Conservation (phyloP, 2,329 filamentous ascomycete genomes). For the Paecilomyces niveus region DNA sequence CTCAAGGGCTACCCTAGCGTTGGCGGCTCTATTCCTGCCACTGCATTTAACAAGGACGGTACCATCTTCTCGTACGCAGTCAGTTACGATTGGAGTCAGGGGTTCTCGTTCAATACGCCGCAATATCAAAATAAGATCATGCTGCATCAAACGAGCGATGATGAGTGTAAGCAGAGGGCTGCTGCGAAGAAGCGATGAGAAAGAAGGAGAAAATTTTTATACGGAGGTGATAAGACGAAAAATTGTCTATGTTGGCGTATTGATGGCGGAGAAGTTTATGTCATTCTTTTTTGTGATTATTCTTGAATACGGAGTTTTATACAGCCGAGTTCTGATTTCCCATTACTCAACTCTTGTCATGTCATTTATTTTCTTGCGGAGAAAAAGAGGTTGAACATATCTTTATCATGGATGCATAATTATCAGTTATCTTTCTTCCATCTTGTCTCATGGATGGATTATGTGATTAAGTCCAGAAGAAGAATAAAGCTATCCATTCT, state of each 20-base stretch:
- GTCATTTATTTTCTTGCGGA: too few species aligned
- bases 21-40: slow-evolving; percentile 74
- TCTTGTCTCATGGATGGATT: not conserved
- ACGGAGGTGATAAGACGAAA: not conserved
- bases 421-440: not conserved
- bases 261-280: too few species aligned
- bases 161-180: slow-evolving; percentile 45
- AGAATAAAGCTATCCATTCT: too few species aligned
- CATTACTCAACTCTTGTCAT: too few species aligned
- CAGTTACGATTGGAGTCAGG: slow-evolving; percentile 92
- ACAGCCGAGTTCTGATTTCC: too few species aligned
- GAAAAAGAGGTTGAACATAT: not conserved
- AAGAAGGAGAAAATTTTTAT: not conserved
- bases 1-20: slow-evolving; percentile 75
- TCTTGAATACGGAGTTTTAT: too few species aligned
- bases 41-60: slow-evolving; percentile 74
- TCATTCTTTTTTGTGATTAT: too few species aligned
- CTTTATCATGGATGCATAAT: not conserved
- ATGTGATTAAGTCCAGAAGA: too few species aligned
- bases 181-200: not conserved
- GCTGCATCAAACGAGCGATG: slow-evolving; percentile 60
- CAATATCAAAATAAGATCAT: slow-evolving; percentile 63
- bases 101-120: slow-evolving; percentile 69
- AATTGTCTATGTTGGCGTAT: too few species aligned
- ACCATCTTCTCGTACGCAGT: slow-evolving; percentile 75